These are phyloP conservation scores for Aspergillus glaucus DNA, from an alignment of 2,329 filamentous ascomycete genomes.

Conservation along the genomic window DNA sequence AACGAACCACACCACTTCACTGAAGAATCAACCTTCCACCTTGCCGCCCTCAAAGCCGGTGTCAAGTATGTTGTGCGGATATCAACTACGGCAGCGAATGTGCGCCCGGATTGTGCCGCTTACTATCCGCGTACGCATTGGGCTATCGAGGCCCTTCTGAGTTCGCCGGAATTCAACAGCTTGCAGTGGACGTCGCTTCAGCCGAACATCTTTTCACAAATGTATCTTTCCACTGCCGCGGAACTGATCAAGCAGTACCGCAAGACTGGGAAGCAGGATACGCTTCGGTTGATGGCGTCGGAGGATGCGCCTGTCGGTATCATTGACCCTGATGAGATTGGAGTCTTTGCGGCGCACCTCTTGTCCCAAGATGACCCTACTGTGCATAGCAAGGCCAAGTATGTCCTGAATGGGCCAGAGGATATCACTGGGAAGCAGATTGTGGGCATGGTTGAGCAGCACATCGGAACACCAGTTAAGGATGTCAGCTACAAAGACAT, in stretches of 20 bases:
- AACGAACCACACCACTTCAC: constrained; percentile 33
- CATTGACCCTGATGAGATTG: constrained; percentile 30
- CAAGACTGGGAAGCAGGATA: constrained; percentile 25
- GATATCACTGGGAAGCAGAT: constrained; percentile 33
- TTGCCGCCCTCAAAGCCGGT: constrained; percentile 29
- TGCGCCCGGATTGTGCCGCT: constrained; percentile 27
- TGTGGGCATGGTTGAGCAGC: constrained; percentile 30
- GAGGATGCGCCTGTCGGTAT: constrained; percentile 25
- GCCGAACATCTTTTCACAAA: constrained; percentile 27
- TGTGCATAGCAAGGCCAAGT: constrained; percentile 28
- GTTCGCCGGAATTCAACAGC: constrained; percentile 28
- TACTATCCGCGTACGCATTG: constrained; percentile 38
- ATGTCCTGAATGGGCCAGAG: constrained; percentile 37
- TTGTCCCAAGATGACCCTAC: constrained; percentile 22
- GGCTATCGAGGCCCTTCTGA: constrained; percentile 37
- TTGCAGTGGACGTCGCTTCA: constrained; percentile 39
- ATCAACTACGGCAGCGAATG: constrained; percentile 33
- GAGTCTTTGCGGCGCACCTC: constrained; percentile 31
- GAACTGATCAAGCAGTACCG: constrained; percentile 30
- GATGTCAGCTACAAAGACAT: constrained; percentile 27
- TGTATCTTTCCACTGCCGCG: constrained; percentile 17
- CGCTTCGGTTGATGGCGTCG: constrained; percentile 21
- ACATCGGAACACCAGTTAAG: constrained; percentile 21
- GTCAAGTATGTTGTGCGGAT: constrained; percentile 41
- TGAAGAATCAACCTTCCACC: constrained; percentile 35